A percentile compares a stretch with the other conserved stretches of the same genome.
Conservation (phyloP, 352 stramenopile species). For the Phytophthora pseudosyringae region DNA sequence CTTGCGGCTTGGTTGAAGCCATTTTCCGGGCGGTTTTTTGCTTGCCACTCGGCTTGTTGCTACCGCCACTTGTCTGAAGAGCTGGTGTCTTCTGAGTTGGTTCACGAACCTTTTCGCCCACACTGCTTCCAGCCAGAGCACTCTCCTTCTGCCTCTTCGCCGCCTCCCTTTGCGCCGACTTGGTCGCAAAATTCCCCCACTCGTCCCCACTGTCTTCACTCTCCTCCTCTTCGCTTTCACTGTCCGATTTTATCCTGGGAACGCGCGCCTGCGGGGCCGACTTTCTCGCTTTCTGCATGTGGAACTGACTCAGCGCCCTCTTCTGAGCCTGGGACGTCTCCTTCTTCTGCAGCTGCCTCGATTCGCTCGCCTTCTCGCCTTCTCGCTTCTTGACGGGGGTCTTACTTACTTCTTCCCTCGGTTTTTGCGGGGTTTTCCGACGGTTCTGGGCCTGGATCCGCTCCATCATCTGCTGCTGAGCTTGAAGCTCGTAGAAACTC, state of each 20-base stretch:
- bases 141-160: conserved; percentile 15
- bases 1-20: not conserved
- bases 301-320: conserved; percentile 5
- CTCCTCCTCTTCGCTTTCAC: conserved; percentile 22
- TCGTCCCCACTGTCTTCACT: conserved; percentile 24
- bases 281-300: conserved; percentile 22
- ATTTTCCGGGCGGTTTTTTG: conserved; percentile 18
- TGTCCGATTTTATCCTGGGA: not conserved
- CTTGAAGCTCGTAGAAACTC: conserved; percentile 56
- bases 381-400: not conserved
- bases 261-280: not conserved
- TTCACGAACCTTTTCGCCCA: not conserved
- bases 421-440: conserved; percentile 17
- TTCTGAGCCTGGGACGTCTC: conserved; percentile 11
- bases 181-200: conserved; percentile 27
- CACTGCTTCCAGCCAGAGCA: not conserved
- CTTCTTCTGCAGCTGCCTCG: conserved; percentile 7
- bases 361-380: conserved; percentile 2
- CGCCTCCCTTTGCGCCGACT: conserved; percentile 17
- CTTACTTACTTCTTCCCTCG: conserved; percentile 3
- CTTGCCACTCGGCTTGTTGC: not conserved
- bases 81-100: not conserved
- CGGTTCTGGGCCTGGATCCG: conserved; percentile 44
- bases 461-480: conserved; percentile 53
- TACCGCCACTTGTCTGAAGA: not conserved